These are phyloP conservation scores for Combretum micranthum DNA, from an alignment of 345 rosid species.

Conservation along the genomic window DNA sequence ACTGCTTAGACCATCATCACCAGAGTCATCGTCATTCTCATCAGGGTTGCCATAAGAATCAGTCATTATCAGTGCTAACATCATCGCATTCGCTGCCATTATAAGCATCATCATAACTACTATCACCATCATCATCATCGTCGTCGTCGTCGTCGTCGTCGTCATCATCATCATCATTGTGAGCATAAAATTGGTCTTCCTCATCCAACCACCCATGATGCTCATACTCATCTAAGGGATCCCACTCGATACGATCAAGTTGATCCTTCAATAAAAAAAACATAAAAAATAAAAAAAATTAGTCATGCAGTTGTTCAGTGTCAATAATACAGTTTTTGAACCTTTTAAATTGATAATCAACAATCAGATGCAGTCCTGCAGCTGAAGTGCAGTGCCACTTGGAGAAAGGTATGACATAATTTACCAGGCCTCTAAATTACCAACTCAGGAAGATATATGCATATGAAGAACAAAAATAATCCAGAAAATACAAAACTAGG, in stretches of 20 bases:
- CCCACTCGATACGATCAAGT: constrained; percentile 21
- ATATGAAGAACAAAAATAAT: no score
- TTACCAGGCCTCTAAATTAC: no score
- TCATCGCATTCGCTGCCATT: constrained; percentile 9
- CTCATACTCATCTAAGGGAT: constrained; percentile 13
- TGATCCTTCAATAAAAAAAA: constrained; percentile 43
- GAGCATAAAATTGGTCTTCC: constrained; percentile 16
- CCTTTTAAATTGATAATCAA: no score
- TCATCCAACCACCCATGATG: constrained; percentile 15
- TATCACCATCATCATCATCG: constrained; percentile 12
- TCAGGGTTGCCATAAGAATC: constrained; percentile 15
- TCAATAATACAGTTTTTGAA: background rate
- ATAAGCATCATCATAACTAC: background rate
- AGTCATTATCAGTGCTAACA: constrained; percentile 7
- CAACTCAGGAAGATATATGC: no score
- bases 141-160: constrained; percentile 5
- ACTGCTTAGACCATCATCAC: no score
- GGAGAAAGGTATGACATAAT: no score
- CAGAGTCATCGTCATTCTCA: constrained; percentile 2
- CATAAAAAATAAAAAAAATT: constrained; percentile 34
- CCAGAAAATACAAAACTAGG: no score
- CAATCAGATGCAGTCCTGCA: no score
- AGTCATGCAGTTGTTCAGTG: constrained; percentile 27
- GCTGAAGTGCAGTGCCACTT: no score
- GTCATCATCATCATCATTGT: constrained; percentile 19